phyloP scores from a whole-genome alignment of 352 stramenopile genomes.

The Pythium periplocum region DNA sequence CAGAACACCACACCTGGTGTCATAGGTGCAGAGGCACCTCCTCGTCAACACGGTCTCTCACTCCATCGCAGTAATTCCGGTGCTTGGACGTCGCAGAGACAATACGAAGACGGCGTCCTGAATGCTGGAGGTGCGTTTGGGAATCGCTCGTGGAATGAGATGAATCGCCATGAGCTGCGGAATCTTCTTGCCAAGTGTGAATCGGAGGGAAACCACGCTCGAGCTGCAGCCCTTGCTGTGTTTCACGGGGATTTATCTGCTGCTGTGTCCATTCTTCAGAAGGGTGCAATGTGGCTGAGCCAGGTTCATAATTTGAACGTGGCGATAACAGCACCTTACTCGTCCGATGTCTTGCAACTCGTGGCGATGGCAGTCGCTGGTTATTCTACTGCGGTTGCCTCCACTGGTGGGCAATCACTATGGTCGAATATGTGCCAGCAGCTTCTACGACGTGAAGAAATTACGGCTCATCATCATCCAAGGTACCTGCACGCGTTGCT shows the following conservation, averaged over 20 bases:
- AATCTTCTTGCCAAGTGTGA: slow-evolving; percentile 61
- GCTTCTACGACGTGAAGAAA: slow-evolving; percentile 69
- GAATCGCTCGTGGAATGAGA: slow-evolving; percentile 49
- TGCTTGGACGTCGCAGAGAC: slow-evolving; percentile 56
- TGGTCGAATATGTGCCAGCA: slow-evolving; percentile 80
- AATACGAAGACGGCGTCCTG: slow-evolving; percentile 40
- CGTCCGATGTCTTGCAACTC: slow-evolving; percentile 79
- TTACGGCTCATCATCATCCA: slow-evolving; percentile 48
- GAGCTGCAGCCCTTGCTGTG: slow-evolving; percentile 66
- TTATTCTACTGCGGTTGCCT: slow-evolving; percentile 55
- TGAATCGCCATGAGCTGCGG: slow-evolving; percentile 43
- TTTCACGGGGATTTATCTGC: slow-evolving; percentile 79
- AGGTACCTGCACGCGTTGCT: slow-evolving; percentile 82
- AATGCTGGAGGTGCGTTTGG: slow-evolving; percentile 19
- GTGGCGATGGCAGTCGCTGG: slow-evolving; percentile 85
- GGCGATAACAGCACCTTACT: slow-evolving; percentile 26
- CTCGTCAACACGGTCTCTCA: slow-evolving; percentile 10
- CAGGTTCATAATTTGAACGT: slow-evolving; percentile 44
- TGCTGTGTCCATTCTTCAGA: slow-evolving; percentile 65
- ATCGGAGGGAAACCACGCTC: slow-evolving; percentile 54
- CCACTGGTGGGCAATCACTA: slow-evolving; percentile 37
- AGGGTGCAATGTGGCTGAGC: slow-evolving; percentile 56
- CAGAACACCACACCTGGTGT: neutral
- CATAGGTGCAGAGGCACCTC: slow-evolving; percentile 3
- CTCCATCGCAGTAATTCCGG: slow-evolving; percentile 63